Evolutionary conservation across 306 rosid species (phyloP).

Genomic region (Dicorynia guianensis): DNA sequence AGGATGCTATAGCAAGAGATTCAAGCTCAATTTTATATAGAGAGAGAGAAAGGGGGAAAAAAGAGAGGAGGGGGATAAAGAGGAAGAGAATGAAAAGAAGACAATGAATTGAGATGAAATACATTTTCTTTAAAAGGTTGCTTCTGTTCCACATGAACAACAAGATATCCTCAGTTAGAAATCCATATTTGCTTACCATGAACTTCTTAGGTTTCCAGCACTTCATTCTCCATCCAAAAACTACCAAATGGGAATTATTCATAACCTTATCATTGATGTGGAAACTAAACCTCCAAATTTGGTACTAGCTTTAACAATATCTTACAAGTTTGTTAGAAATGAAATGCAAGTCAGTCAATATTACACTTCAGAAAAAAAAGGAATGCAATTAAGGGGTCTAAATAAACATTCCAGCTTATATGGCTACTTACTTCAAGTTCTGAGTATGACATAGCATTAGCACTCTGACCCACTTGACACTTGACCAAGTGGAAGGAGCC

Average conservation of each 20-base stretch:
- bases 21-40: no score
- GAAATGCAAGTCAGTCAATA: constrained; percentile 1
- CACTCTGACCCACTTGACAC: constrained; percentile 87
- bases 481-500: constrained; percentile 88
- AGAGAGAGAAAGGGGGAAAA: background rate
- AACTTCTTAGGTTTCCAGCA: constrained; percentile 10
- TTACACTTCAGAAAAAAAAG: constrained; percentile 4
- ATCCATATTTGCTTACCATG: background rate
- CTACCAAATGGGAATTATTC: constrained; percentile 10
- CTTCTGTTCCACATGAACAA: constrained; percentile 9
- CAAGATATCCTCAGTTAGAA: constrained; percentile 7
- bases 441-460: constrained; percentile 68
- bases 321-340: background rate
- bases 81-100: no score
- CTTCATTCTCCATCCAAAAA: background rate
- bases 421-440: constrained; percentile 87
- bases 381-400: background rate
- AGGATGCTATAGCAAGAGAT: no score
- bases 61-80: background rate
- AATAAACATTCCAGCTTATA: constrained; percentile 32
- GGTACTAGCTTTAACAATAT: no score
- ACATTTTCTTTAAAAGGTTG: constrained; percentile 7
- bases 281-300: background rate
- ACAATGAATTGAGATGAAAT: no score
- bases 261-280: constrained; percentile 1